Base-by-base conservation (phyloP, 1,284 basidiomycete species). In the Ustilago shanxiensis region DNA sequence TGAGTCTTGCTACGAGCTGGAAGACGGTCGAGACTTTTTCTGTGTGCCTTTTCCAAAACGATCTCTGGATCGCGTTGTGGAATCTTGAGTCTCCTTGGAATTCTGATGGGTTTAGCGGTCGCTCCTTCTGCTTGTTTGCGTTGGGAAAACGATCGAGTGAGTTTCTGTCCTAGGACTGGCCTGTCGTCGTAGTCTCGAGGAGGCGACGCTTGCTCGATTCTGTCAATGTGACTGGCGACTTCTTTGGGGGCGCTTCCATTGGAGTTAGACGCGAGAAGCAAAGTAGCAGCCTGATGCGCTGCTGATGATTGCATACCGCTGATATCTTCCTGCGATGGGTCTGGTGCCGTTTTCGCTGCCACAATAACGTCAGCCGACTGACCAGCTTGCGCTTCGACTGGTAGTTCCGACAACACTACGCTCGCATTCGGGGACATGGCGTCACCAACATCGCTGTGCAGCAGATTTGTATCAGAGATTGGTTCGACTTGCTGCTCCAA, bases 41-140 rank as follows among this genome's bases (percentile, higher is more conserved):
- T 29, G 18, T 35, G 53, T 3, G 14, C 22, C 20, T 20, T 20
- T 3, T n/a, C 13, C 0, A 31, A 22, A 18, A 33, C 41, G 1
- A 44, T 26, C 9, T 39, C 41, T 44, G 18, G 35, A 14, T 45
- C 26, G 4, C 18, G 50, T 24, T 47, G n/a, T 2, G 64, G 70
- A n/a, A 72, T 56, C 22, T 62, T 61, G 39, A 72, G 60, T 31
- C 70, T 64, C 49, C 64, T 56, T 1, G 70, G 70, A 11, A 63
- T 50, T 41, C 54, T 49, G 11, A 52, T 10, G 24, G 9, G 45
- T 20, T 49, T 63, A 13, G 26, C 18, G 31, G 29, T 10, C 11
- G 35, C 24, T 2, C 18, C 37, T 22, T 33, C 31, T 1, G 13
- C 26, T 24, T 41, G 31, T 11, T 16, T 57, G 26, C 64, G 55